These are phyloP conservation scores for Haematococcus sp. DNA, from an alignment of 139 green algal species.

Conservation along the genomic window DNA sequence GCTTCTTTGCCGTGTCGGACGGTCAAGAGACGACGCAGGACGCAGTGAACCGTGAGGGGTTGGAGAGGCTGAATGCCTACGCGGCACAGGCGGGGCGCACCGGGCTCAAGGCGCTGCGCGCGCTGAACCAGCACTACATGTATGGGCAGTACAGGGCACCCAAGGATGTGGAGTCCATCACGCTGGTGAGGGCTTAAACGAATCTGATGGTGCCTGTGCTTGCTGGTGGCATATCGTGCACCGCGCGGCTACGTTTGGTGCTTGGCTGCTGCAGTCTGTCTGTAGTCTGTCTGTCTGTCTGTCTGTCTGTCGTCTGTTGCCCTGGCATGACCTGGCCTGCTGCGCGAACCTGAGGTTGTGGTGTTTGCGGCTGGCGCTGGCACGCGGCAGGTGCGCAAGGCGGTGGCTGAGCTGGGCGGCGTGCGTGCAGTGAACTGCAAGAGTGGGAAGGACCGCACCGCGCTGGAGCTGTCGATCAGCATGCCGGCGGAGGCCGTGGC, in stretches of 20 bases:
- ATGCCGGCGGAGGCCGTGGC: conserved; percentile 1
- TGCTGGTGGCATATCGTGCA: too few relatives aligned
- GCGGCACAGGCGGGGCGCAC: conserved; percentile 11
- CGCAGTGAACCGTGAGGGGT: neutral
- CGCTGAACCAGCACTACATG: conserved; percentile 32
- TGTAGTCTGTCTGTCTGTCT: too few relatives aligned
- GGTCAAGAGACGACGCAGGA: neutral
- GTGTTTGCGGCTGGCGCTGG: neutral
- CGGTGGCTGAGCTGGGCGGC: conserved; percentile 18
- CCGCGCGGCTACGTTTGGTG: too few relatives aligned
- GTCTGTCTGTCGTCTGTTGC: too few relatives aligned
- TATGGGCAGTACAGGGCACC: neutral
- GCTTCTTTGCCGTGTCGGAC: conserved; percentile 24
- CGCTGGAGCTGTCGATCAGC: conserved; percentile 27
- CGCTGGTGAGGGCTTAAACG: conserved; percentile 19
- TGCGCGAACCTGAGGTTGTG: neutral
- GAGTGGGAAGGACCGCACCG: conserved; percentile 46
- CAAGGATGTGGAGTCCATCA: conserved; percentile 33
- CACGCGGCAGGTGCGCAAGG: conserved; percentile 22
- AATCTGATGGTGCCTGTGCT: too few relatives aligned
- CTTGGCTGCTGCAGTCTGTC: too few relatives aligned
- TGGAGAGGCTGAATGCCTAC: conserved; percentile 39
- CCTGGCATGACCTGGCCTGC: neutral
- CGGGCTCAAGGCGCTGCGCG: neutral
- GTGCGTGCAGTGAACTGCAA: conserved; percentile 43